Conservation (phyloP, 495 filamentous ascomycete species). For the Neurospora sp. region DNA sequence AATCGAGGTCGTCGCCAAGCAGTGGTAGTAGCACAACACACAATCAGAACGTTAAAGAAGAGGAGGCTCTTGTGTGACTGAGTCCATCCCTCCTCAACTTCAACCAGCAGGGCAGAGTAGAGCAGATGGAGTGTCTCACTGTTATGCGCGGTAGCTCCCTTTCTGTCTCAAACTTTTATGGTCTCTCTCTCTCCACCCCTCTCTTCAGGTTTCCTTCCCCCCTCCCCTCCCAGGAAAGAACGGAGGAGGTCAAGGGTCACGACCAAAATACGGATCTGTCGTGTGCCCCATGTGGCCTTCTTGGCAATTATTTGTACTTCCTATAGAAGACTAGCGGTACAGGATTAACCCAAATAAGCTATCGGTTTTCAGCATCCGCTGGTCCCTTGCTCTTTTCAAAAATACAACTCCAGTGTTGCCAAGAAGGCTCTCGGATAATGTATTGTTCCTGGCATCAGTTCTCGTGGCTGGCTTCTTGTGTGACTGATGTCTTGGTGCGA, state of each 20-base stretch:
- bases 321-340: neutral
- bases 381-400: neutral
- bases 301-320: neutral
- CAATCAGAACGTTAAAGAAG: neutral
- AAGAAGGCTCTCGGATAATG: neutral
- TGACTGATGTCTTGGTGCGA: neutral
- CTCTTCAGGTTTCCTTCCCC: neutral
- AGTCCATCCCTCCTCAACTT: neutral
- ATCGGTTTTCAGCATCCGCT: neutral
- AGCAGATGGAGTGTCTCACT: neutral
- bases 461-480: neutral
- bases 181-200: neutral
- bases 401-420: neutral
- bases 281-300: neutral
- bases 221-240: neutral
- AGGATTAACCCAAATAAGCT: neutral
- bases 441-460: neutral
- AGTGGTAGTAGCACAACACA: neutral
- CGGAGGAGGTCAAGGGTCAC: neutral
- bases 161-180: neutral
- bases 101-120: neutral
- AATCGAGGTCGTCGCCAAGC: neutral
- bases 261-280: neutral
- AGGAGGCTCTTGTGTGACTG: neutral
- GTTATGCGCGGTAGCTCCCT: neutral